These are phyloP conservation scores for Schwanniomyces yamadae DNA, from an alignment of 805 yeast species.

Conservation along the genomic window DNA sequence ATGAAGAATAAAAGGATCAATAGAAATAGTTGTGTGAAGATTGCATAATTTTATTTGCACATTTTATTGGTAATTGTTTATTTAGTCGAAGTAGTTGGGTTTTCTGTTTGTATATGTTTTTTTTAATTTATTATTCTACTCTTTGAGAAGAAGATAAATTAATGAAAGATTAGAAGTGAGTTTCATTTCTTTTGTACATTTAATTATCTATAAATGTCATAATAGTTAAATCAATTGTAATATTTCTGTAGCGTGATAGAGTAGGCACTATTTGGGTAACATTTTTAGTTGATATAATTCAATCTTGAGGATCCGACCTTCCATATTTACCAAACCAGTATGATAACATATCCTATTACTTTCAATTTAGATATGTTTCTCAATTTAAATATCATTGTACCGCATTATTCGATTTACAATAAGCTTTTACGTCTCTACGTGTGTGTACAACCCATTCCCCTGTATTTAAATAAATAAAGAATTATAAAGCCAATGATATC, in stretches of 20 bases:
- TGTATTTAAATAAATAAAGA: too few relatives aligned
- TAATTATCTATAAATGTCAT: constrained; percentile 4
- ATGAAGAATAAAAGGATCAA: constrained; percentile 2
- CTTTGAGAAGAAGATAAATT: not conserved
- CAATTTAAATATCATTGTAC: too few relatives aligned
- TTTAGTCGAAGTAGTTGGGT: constrained; percentile 5
- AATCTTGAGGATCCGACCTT: too few relatives aligned
- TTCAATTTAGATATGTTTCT: too few relatives aligned
- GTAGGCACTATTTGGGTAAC: too few relatives aligned
- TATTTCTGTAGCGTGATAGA: not conserved
- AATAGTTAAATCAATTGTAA: constrained; percentile 1
- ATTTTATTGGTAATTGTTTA: constrained; percentile 3
- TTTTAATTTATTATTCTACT: constrained; percentile 1
- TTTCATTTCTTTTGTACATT: constrained; percentile 4
- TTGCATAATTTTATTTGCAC: not conserved
- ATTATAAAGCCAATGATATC: too few relatives aligned
- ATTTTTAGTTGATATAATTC: too few relatives aligned
- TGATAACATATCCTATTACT: too few relatives aligned
- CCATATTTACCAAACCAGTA: too few relatives aligned
- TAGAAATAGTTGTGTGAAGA: not conserved
- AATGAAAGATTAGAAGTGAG: constrained; percentile 2
- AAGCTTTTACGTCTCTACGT: too few relatives aligned
- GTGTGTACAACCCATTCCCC: too few relatives aligned
- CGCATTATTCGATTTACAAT: too few relatives aligned
- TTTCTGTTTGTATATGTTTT: constrained; percentile 4